A percentile compares a stretch with the other conserved stretches of the same genome.
These are phyloP conservation scores for Colletotrichum viniferum DNA, from an alignment of 2,329 filamentous ascomycete genomes.

Conservation along the genomic window DNA sequence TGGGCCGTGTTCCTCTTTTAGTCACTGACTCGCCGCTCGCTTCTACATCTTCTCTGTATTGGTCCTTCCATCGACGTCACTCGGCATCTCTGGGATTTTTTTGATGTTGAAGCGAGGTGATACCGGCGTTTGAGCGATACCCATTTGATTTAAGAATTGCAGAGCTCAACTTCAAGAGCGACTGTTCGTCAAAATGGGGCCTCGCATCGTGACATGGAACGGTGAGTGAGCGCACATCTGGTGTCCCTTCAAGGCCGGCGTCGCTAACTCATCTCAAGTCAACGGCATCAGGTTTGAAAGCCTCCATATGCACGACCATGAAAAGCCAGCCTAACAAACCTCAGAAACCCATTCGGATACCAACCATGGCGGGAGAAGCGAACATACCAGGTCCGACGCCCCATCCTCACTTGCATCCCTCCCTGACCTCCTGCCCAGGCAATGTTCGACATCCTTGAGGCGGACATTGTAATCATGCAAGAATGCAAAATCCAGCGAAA, in stretches of 20 bases:
- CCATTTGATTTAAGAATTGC: neutral
- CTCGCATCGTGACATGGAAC: conserved; percentile 89
- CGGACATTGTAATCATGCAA: conserved; percentile 94
- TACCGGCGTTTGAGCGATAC: neutral
- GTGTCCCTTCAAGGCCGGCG: no score
- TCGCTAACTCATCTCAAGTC: conserved; percentile 52
- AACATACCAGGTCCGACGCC: conserved; percentile 64
- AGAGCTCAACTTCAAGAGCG: neutral
- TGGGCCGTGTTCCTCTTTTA: neutral
- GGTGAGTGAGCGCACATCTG: conserved; percentile 53
- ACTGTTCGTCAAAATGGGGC: conserved; percentile 57
- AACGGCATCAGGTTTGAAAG: conserved; percentile 75
- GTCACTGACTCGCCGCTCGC: neutral
- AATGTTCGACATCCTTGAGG: conserved; percentile 93
- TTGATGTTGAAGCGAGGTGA: neutral
- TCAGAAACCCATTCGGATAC: conserved; percentile 83
- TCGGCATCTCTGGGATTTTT: neutral
- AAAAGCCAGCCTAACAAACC: rapidly evolving
- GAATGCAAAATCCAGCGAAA: conserved; percentile 96
- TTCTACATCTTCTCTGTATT: neutral
- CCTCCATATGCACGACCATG: neutral
- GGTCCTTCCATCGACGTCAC: neutral
- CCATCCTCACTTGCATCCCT: neutral
- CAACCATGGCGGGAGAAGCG: conserved; percentile 79
- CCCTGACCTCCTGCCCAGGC: conserved; percentile 51